phyloP scores from a whole-genome alignment of 1,284 basidiomycete species.

The Blastosporella zonata region DNA sequence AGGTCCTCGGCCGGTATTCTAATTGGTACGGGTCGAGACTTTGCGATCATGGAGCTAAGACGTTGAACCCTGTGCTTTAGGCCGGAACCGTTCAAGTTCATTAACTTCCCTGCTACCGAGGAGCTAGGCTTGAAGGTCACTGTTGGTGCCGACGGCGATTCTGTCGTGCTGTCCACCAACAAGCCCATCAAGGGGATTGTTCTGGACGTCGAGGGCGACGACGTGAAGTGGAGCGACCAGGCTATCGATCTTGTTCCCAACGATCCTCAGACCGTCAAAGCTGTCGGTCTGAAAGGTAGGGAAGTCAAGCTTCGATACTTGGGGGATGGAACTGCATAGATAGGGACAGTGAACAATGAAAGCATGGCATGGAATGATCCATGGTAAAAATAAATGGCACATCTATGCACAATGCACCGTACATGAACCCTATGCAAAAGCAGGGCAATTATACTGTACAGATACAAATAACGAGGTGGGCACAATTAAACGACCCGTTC shows the following conservation, averaged over 20 bases:
- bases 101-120: slow-evolving; percentile 68
- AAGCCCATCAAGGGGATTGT: slow-evolving; percentile 85
- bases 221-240: slow-evolving; percentile 81
- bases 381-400: neutral
- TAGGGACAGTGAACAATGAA: neutral
- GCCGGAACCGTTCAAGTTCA: slow-evolving; percentile 91
- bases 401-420: neutral
- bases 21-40: slow-evolving; percentile 58
- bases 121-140: slow-evolving; percentile 56
- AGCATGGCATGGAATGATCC: neutral
- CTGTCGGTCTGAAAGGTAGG: slow-evolving; percentile 64
- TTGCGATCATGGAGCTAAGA: slow-evolving; percentile 12
- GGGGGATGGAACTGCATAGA: slow-evolving; percentile 68
- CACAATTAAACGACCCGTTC: slow-evolving; percentile 3
- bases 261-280: slow-evolving; percentile 69
- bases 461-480: neutral
- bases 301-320: slow-evolving; percentile 64
- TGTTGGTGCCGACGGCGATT: slow-evolving; percentile 55
- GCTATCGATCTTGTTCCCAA: slow-evolving; percentile 84
- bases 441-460: slow-evolving; percentile 11
- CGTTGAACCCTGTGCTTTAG: slow-evolving; percentile 34
- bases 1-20: slow-evolving; percentile 71
- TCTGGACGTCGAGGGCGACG: slow-evolving; percentile 70
- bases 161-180: slow-evolving; percentile 55
- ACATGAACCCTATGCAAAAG: slow-evolving; percentile 1